Evolutionary conservation across 2,329 filamentous ascomycete genomes (phyloP).

Genomic region (Sarocladium brachiariae): DNA sequence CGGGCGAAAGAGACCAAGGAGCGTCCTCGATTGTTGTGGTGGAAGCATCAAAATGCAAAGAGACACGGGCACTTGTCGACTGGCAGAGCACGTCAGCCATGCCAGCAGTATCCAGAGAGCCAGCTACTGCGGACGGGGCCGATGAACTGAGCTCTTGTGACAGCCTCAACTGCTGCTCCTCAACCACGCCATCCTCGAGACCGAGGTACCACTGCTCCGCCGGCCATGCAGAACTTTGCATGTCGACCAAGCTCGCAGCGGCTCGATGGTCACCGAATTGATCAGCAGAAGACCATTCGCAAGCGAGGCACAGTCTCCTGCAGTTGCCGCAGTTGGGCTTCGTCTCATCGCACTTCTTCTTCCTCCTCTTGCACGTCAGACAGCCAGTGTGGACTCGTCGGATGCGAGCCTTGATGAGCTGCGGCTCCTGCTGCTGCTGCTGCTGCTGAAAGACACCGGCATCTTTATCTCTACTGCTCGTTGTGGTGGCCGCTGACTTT

Average conservation of each 20-base stretch:
- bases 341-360: constrained; percentile 38
- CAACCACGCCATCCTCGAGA: background rate
- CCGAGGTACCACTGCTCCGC: background rate
- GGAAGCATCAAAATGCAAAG: background rate
- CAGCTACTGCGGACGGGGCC: background rate
- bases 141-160: background rate
- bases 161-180: background rate
- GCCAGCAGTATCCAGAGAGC: background rate
- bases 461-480: too few relatives aligned
- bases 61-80: background rate
- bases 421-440: constrained; percentile 11
- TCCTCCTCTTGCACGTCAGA: constrained; percentile 27
- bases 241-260: constrained; percentile 13
- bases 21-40: background rate
- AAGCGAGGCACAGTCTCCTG: constrained; percentile 26
- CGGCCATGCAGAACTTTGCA: background rate
- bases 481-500: constrained; percentile 13
- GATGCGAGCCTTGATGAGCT: constrained; percentile 24
- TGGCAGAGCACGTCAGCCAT: constrained; percentile 3
- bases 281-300: constrained; percentile 26
- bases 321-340: constrained; percentile 30
- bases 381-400: constrained; percentile 29
- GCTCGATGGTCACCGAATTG: too few relatives aligned
- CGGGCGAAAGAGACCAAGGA: background rate
- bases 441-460: too few relatives aligned